Percentiles rank a stretch among this genome's conserved stretches.
Conservation (phyloP, 768 basidiomycete species). For the Lentinula sp. region DNA sequence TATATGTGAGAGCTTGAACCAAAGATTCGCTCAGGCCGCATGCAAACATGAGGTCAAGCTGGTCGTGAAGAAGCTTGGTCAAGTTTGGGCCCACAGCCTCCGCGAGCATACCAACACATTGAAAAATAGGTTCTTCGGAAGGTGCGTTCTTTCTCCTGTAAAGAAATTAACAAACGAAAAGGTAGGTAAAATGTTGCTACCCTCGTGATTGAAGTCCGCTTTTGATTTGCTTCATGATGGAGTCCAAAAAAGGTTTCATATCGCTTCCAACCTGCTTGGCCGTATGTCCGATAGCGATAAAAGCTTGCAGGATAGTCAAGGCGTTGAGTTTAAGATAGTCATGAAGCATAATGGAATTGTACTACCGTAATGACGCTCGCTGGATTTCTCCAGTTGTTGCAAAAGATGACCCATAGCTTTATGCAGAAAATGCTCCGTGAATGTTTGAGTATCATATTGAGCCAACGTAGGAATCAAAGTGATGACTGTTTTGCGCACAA, state of each 20-base stretch:
- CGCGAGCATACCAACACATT: slow-evolving; percentile 96
- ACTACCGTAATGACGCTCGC: slow-evolving; percentile 83
- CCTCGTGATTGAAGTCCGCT: slow-evolving; percentile 82
- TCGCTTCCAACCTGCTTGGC: slow-evolving; percentile 88
- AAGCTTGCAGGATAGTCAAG: slow-evolving; percentile 45
- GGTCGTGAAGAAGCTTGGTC: slow-evolving; percentile 92
- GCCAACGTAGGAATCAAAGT: slow-evolving; percentile 93
- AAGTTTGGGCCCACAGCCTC: slow-evolving; percentile 93
- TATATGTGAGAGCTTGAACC: slow-evolving; percentile 75
- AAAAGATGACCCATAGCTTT: slow-evolving; percentile 91
- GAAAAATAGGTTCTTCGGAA: slow-evolving; percentile 92
- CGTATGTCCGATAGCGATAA: slow-evolving; percentile 94
- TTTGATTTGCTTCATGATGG: slow-evolving; percentile 86
- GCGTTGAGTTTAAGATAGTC: too few relatives aligned
- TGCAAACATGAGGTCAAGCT: slow-evolving; percentile 93
- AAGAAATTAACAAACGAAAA: background rate
- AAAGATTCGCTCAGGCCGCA: slow-evolving; percentile 91
- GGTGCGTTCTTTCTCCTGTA: slow-evolving; percentile 82
- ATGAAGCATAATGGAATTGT: background rate
- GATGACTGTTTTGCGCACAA: slow-evolving; percentile 92
- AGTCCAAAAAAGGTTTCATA: slow-evolving; percentile 93
- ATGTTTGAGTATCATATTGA: slow-evolving; percentile 89
- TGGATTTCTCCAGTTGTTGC: slow-evolving; percentile 81
- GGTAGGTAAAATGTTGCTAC: slow-evolving; percentile 30
- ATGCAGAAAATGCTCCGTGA: slow-evolving; percentile 86